These are phyloP conservation scores for Nidula microcarpa DNA, from an alignment of 768 basidiomycete species.

Conservation along the genomic window DNA sequence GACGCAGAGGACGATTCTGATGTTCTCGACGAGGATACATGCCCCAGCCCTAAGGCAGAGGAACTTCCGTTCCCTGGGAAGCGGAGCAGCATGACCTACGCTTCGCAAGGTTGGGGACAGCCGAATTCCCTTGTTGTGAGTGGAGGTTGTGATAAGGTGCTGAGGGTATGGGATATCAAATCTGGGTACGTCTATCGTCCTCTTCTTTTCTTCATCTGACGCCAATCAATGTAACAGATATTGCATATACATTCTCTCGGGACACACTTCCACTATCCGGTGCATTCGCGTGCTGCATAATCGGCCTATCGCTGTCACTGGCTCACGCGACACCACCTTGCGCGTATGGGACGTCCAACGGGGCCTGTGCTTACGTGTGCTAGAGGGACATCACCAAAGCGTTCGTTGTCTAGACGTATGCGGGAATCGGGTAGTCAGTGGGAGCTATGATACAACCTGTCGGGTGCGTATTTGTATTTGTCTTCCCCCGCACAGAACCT, in stretches of 20 bases:
- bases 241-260: slow-evolving; percentile 76
- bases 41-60: background rate
- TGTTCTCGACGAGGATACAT: background rate
- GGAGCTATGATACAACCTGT: slow-evolving; percentile 89
- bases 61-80: slow-evolving; percentile 17
- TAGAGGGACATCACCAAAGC: slow-evolving; percentile 76
- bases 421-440: slow-evolving; percentile 82
- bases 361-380: slow-evolving; percentile 60
- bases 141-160: slow-evolving; percentile 87
- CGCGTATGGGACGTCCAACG: slow-evolving; percentile 92
- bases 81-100: slow-evolving; percentile 53
- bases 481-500: background rate
- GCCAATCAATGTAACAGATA: slow-evolving; percentile 25
- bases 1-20: background rate
- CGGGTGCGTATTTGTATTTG: slow-evolving; percentile 45
- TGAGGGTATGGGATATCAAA: slow-evolving; percentile 90
- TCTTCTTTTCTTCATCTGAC: background rate
- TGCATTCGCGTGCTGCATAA: slow-evolving; percentile 87
- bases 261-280: slow-evolving; percentile 88
- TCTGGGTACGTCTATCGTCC: slow-evolving; percentile 57
- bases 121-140: slow-evolving; percentile 79
- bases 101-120: slow-evolving; percentile 89
- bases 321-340: slow-evolving; percentile 82
- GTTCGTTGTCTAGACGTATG: slow-evolving; percentile 89
- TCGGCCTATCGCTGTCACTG: slow-evolving; percentile 85